Conservation (phyloP, 768 basidiomycete species). For the Neoboletus brunneissimus region DNA sequence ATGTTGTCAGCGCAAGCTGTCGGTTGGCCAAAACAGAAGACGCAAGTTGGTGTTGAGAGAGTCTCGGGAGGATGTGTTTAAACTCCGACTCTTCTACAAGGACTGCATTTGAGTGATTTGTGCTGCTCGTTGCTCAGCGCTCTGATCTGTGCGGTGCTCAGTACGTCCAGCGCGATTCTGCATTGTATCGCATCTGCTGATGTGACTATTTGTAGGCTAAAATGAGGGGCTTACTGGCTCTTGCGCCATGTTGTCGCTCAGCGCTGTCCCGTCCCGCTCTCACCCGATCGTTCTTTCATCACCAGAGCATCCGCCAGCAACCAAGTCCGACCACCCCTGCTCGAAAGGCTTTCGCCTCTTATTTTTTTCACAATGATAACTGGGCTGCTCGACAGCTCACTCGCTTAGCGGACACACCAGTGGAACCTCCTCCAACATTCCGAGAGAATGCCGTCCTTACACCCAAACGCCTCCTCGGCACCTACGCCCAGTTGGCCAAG, state of each 20-base stretch:
- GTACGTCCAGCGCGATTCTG: constrained; percentile 1
- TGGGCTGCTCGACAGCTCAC: constrained; percentile 38
- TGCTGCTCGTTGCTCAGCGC: not conserved
- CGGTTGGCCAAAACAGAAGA: constrained; percentile 8
- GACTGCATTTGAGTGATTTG: constrained; percentile 3
- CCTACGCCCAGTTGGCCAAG: constrained; percentile 85
- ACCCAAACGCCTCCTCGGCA: constrained; percentile 49
- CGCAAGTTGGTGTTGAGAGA: not conserved
- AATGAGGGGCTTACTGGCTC: constrained; percentile 18
- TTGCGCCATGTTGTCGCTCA: constrained; percentile 13
- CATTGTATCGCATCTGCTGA: not conserved
- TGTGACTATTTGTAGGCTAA: constrained; percentile 1
- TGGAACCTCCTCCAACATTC: constrained; percentile 27
- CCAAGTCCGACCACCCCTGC: constrained; percentile 3
- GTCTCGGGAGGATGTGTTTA: constrained; percentile 21
- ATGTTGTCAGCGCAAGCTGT: constrained; percentile 26
- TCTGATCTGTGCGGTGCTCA: not conserved
- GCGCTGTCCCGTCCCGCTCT: constrained; percentile 9
- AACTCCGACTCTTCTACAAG: constrained; percentile 26
- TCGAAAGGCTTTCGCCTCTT: constrained; percentile 44
- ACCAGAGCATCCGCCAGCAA: not conserved
- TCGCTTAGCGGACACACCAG: constrained; percentile 13
- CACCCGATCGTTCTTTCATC: constrained; percentile 9
- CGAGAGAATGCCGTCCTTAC: constrained; percentile 44
- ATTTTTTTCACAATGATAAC: constrained; percentile 61